Evolutionary conservation across 768 basidiomycete genomes (phyloP), one percentile per base, ranked within the genome.

Genomic region (Cytidiella melzeri): DNA sequence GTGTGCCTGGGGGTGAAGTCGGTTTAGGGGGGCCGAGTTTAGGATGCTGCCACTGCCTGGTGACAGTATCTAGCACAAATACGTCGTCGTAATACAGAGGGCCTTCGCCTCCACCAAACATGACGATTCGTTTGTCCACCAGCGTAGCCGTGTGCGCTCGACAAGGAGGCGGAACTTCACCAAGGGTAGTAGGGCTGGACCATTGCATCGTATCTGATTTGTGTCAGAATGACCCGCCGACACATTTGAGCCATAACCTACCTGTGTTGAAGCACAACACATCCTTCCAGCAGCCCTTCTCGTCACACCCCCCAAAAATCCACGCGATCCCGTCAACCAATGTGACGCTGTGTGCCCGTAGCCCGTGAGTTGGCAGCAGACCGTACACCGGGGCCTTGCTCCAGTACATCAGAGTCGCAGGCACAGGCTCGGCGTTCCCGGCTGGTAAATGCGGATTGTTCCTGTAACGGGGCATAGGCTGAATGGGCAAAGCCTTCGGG

Each of bases 251-350:
- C 10, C 15, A 28, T 1, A n/a, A 55, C 69, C 38, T 41, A 87
- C 90, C 91, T 1, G 79, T 87, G 63, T 95, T 91, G 57, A 93
- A 91, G 56, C 83, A 89, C 57, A 85, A 89, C 2, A 92, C 74
- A 47, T 92, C 88, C 56, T 74, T 77, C 66, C 77, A 81, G 50
- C 79, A 82, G 13, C 80, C 83, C 58, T 77, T 79, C 51, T 87
- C 87, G 54, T 94, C 92, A 54, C 88, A 91, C 2, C 92, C 93
- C 7, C 92, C 92, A 57, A 94, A 85, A 24, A 94, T 59, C 90
- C 92, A 97, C 0, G 85, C 87, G 26, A 80, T 72, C 39, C 81
- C 77, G 51, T 93, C 92, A 18, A 93, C 83, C 41, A 94, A 69
- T 1, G 87, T 94, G 38, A 86, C 84, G 4, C 78, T 89, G 62